Evolutionary conservation across 768 basidiomycete species (phyloP).

Genomic region (Trametes coccinea): DNA sequence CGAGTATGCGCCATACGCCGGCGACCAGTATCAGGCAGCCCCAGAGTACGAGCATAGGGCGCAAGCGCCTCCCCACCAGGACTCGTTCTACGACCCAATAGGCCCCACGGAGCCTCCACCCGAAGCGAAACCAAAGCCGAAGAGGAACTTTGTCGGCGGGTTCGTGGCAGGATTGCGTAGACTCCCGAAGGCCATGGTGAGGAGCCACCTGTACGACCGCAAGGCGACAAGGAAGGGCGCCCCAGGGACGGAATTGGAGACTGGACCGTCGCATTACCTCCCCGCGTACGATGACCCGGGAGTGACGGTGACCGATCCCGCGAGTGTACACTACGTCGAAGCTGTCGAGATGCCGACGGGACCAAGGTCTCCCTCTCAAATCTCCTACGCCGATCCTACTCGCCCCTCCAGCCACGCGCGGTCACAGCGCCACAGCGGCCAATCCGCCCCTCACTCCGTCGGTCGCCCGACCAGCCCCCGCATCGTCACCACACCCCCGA

Average conservation of each 20-base stretch:
- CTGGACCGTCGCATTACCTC: slow-evolving; percentile 12
- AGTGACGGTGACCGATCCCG: slow-evolving; percentile 18
- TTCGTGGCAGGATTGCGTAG: slow-evolving; percentile 25
- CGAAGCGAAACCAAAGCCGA: background rate
- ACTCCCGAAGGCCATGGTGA: slow-evolving; percentile 21
- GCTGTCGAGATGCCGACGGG: slow-evolving; percentile 11
- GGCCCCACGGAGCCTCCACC: background rate
- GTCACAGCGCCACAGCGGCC: slow-evolving; percentile 8
- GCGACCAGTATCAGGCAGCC: background rate
- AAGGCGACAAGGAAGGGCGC: slow-evolving; percentile 20
- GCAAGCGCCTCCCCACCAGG: background rate
- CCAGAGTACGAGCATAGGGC: background rate
- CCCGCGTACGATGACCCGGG: slow-evolving; percentile 23
- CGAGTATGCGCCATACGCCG: background rate
- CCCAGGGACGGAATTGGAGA: slow-evolving; percentile 6
- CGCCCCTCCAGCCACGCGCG: background rate
- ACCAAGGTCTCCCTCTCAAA: background rate
- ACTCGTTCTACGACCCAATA: slow-evolving; percentile 8
- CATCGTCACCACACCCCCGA: slow-evolving; percentile 7
- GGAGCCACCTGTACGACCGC: slow-evolving; percentile 16
- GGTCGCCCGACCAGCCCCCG: background rate
- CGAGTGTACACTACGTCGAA: slow-evolving; percentile 21
- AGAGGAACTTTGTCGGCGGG: slow-evolving; percentile 28
- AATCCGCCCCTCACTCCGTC: background rate
- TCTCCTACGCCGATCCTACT: slow-evolving; percentile 7